Conservation (phyloP, 495 filamentous ascomycete species). For the Jackrogersella multiformis region DNA sequence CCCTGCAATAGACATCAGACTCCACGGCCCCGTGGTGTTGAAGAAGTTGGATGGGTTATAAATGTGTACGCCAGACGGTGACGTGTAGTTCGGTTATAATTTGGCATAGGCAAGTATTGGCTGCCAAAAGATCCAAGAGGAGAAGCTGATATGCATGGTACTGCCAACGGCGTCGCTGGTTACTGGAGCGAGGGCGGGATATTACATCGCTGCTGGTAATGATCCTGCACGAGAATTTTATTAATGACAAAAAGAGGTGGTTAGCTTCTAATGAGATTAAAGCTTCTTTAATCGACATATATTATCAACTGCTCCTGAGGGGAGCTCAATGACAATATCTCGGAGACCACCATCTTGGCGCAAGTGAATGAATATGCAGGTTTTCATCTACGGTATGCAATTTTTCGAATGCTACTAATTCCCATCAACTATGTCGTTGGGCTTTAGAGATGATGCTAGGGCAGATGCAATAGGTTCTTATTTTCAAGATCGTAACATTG, state of each 20-base stretch:
- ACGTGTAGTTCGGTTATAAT: constrained; percentile 34
- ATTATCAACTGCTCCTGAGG: not conserved
- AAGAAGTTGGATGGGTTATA: constrained; percentile 35
- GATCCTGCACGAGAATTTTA: too few species aligned
- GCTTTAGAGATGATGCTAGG: not conserved
- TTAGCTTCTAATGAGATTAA: not conserved
- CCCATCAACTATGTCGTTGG: not conserved
- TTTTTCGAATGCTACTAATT: not conserved
- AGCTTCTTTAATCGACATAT: not conserved
- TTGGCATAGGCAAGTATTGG: constrained; percentile 4
- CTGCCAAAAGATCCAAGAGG: constrained; percentile 14
- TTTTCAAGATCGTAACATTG: not conserved
- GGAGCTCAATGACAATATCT: not conserved
- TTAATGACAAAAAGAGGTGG: too few species aligned
- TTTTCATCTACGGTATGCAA: constrained; percentile 9
- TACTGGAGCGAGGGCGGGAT: too few species aligned
- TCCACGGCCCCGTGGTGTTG: constrained; percentile 35
- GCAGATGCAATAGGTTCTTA: not conserved
- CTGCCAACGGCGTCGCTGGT: not conserved
- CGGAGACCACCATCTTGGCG: constrained; percentile 7
- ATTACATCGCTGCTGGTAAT: too few species aligned
- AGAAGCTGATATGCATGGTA: constrained; percentile 9
- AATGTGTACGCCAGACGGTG: constrained; percentile 32
- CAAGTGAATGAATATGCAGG: not conserved
- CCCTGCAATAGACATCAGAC: constrained; percentile 33